These are phyloP conservation scores for Emydomyces testavorans DNA, from an alignment of 2,329 filamentous ascomycete genomes.

Conservation along the genomic window DNA sequence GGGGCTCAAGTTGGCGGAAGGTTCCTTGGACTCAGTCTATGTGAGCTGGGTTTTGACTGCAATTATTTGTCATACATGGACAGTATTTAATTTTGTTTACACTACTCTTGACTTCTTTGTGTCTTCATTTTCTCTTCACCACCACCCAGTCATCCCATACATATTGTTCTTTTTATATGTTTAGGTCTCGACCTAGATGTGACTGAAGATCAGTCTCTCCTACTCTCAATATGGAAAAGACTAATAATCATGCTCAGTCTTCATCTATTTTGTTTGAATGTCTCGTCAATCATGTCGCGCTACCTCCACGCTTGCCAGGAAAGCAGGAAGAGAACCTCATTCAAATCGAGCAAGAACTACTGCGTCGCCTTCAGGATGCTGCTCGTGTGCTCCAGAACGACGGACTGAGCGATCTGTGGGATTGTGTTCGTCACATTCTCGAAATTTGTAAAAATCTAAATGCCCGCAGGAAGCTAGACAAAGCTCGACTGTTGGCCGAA, in stretches of 20 bases:
- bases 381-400: slow-evolving; percentile 20
- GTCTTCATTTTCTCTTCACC: neutral
- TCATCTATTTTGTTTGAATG: slow-evolving; percentile 18
- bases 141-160: neutral
- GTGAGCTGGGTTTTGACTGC: neutral
- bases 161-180: neutral
- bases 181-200: neutral
- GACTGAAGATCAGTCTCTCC: neutral
- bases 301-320: slow-evolving; percentile 32
- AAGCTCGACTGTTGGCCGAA: slow-evolving; percentile 19
- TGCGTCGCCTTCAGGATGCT: slow-evolving; percentile 12
- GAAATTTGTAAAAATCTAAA: slow-evolving; percentile 16
- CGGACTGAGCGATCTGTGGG: slow-evolving; percentile 17
- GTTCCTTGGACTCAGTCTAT: neutral
- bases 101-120: neutral
- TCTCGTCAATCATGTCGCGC: slow-evolving; percentile 28
- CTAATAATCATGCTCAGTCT: neutral
- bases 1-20: neutral
- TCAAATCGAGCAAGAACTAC: slow-evolving; percentile 23
- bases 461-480: slow-evolving; percentile 16
- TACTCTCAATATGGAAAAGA: neutral
- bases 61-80: neutral
- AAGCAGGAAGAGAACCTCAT: slow-evolving; percentile 23
- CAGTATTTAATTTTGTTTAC: neutral
- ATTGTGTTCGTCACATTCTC: slow-evolving; percentile 10